Conservation (phyloP, 306 rosid genomes). For the Luffa acutangula region DNA sequence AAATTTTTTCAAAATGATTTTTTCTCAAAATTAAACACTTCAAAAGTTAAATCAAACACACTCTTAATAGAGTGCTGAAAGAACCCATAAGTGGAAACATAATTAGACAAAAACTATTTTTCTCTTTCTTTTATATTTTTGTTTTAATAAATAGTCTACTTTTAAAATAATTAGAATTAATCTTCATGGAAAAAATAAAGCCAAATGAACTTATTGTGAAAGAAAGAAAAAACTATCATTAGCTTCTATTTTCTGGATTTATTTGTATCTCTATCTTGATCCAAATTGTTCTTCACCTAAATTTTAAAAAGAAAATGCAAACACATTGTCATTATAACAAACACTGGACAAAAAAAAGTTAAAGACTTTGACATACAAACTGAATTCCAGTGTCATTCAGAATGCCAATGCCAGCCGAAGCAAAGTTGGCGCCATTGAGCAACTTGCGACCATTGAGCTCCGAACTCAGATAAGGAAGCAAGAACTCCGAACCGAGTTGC, state of each 20-base stretch:
- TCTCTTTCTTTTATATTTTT: background rate
- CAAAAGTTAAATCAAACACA: too few relatives aligned
- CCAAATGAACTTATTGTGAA: too few relatives aligned
- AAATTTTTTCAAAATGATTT: too few relatives aligned
- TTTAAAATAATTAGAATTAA: too few relatives aligned
- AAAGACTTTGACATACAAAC: conserved; percentile 26
- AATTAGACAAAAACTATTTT: background rate
- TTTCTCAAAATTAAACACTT: too few relatives aligned
- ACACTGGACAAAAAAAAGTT: too few relatives aligned
- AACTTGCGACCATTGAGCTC: conserved; percentile 40
- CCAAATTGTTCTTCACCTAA: background rate
- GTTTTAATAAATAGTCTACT: background rate
- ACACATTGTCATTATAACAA: background rate
- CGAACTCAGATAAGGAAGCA: conserved; percentile 62
- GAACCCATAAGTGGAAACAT: background rate
- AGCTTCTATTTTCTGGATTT: background rate
- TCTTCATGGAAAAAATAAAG: too few relatives aligned
- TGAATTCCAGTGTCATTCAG: conserved; percentile 86
- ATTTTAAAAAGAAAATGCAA: background rate
- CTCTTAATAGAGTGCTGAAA: background rate
- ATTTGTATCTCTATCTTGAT: background rate
- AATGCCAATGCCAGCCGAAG: conserved; percentile 90
- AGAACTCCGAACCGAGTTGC: conserved; percentile 45
- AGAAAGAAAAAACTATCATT: too few relatives aligned
- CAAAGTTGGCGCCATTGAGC: conserved; percentile 85